Evolutionary conservation across 2,329 filamentous ascomycete genomes (phyloP).

Genomic region (Talaromyces sp.): DNA sequence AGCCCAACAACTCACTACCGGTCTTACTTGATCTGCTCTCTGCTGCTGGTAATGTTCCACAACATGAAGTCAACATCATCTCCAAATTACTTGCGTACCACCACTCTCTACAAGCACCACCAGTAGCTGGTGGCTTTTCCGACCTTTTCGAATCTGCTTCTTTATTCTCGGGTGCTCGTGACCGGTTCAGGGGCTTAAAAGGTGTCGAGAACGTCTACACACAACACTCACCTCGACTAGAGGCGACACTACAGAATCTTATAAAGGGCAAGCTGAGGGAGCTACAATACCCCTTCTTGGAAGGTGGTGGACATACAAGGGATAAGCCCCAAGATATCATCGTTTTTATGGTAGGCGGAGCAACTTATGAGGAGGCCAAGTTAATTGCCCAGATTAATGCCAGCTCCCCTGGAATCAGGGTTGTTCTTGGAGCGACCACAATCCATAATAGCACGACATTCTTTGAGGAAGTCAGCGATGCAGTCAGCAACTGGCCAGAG

Average conservation of each 20-base stretch:
- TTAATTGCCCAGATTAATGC: slow-evolving; percentile 94
- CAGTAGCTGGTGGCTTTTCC: slow-evolving; percentile 73
- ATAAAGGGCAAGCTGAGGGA: slow-evolving; percentile 88
- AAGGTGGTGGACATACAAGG: slow-evolving; percentile 77
- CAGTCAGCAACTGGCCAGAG: slow-evolving; percentile 82
- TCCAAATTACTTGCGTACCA: slow-evolving; percentile 81
- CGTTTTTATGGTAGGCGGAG: slow-evolving; percentile 88
- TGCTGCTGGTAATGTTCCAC: slow-evolving; percentile 76
- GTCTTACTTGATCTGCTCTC: slow-evolving; percentile 82
- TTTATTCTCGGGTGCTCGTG: slow-evolving; percentile 84
- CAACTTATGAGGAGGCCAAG: slow-evolving; percentile 96
- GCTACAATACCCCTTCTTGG: slow-evolving; percentile 88
- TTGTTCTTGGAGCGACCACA: slow-evolving; percentile 83
- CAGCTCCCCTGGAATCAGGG: slow-evolving; percentile 78
- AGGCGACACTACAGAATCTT: slow-evolving; percentile 83
- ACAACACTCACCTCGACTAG: slow-evolving; percentile 86
- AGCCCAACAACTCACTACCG: slow-evolving; percentile 76
- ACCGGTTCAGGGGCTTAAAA: slow-evolving; percentile 89
- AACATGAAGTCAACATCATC: slow-evolving; percentile 73
- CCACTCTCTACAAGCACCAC: slow-evolving; percentile 75
- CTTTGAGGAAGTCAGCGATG: slow-evolving; percentile 86
- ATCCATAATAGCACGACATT: slow-evolving; percentile 87
- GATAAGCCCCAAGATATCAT: slow-evolving; percentile 98
- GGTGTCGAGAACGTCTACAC: slow-evolving; percentile 99
- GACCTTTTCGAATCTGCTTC: slow-evolving; percentile 90